A percentile compares a stretch with the other conserved stretches of the same genome.
Conservation (phyloP, 352 stramenopile species). For the Globisporangium paddicum region DNA sequence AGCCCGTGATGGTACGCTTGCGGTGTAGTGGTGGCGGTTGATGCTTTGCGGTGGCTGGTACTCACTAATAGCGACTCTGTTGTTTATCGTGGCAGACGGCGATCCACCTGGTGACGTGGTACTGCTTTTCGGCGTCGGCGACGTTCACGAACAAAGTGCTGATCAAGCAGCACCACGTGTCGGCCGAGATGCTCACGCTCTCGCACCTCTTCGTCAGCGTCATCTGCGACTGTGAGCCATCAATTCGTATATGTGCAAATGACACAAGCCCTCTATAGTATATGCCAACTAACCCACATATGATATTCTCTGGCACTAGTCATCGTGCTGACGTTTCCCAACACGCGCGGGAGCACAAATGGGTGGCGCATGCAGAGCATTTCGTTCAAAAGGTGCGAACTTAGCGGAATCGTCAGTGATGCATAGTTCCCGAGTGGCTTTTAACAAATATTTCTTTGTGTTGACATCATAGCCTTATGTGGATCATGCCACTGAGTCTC, state of each 20-base stretch:
- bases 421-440: neutral
- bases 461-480: constrained; percentile 38
- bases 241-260: constrained; percentile 2
- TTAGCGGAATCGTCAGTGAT: neutral
- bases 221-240: constrained; percentile 58
- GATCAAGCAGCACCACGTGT: constrained; percentile 86
- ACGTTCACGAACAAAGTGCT: constrained; percentile 87
- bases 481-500: constrained; percentile 76
- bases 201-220: constrained; percentile 81
- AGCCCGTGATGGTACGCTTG: constrained; percentile 11
- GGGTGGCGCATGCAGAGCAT: constrained; percentile 65
- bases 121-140: constrained; percentile 71
- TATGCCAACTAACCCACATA: too few species aligned
- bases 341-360: constrained; percentile 26
- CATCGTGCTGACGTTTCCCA: constrained; percentile 70
- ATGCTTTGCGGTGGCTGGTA: too few species aligned
- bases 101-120: constrained; percentile 57
- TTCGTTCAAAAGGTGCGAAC: constrained; percentile 29
- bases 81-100: constrained; percentile 35
- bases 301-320: constrained; percentile 24
- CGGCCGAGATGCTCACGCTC: constrained; percentile 82
- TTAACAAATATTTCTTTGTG: neutral
- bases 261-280: too few species aligned
- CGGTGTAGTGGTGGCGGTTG: too few species aligned
- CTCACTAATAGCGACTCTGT: too few species aligned